phyloP scores from a whole-genome alignment of 148 eudicot species.

The Hydrangea macrophylla region DNA sequence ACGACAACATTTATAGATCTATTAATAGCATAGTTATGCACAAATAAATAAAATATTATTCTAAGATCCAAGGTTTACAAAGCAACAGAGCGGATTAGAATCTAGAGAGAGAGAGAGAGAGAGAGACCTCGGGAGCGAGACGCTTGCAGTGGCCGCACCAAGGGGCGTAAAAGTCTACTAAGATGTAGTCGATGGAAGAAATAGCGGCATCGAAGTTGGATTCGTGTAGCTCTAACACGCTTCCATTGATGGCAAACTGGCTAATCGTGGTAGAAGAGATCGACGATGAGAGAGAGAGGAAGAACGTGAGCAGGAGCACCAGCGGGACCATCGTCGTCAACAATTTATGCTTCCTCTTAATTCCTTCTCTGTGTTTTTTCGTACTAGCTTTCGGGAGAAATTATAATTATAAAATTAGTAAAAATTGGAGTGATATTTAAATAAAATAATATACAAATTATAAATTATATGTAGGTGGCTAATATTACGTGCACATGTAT shows the following conservation, averaged over 20 bases:
- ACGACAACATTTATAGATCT: not conserved
- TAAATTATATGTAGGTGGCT: too few species aligned
- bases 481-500: too few species aligned
- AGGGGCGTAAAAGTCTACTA: slow-evolving; percentile 88
- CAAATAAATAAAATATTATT: not conserved
- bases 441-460: too few species aligned
- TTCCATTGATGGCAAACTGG: slow-evolving; percentile 49
- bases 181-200: slow-evolving; percentile 60
- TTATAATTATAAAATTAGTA: too few species aligned
- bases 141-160: slow-evolving; percentile 98
- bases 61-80: not conserved
- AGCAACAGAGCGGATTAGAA: not conserved
- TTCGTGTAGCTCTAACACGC: slow-evolving; percentile 67
- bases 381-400: too few species aligned
- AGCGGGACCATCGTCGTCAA: not conserved
- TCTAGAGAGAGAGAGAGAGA: slow-evolving; percentile 1
- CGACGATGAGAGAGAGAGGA: slow-evolving; percentile 10
- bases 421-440: too few species aligned
- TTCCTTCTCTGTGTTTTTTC: too few species aligned
- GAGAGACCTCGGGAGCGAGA: slow-evolving; percentile 72
- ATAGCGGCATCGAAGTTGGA: slow-evolving; percentile 81
- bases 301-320: slow-evolving; percentile 18
- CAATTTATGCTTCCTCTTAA: too few species aligned
- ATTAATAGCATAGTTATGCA: not conserved
- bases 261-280: slow-evolving; percentile 21